phyloP scores from a whole-genome alignment of 2,329 filamentous ascomycete species.

The Apiospora hydei region DNA sequence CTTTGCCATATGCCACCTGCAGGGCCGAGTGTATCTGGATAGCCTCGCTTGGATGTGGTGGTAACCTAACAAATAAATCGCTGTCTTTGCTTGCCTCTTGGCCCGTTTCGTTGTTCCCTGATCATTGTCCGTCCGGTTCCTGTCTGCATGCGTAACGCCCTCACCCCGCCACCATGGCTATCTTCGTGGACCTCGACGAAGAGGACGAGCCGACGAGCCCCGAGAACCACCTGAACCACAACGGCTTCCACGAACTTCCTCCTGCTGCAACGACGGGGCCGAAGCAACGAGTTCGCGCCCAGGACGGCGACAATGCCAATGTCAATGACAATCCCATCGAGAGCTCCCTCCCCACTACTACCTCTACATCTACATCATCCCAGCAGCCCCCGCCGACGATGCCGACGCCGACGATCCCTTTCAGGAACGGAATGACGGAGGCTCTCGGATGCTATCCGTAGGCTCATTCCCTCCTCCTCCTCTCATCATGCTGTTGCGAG shows the following conservation, averaged over 20 bases:
- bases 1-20: neutral
- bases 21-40: neutral
- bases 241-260: constrained; percentile 9
- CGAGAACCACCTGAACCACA: constrained; percentile 16
- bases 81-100: neutral
- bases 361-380: neutral
- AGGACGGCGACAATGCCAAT: constrained; percentile 9
- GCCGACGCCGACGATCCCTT: constrained; percentile 50
- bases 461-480: constrained; percentile 47
- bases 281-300: neutral
- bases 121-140: constrained; percentile 9
- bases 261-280: neutral
- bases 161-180: constrained; percentile 37
- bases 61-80: neutral
- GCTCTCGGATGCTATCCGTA: constrained; percentile 75
- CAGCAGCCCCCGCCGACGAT: constrained; percentile 3
- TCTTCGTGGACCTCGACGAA: constrained; percentile 45
- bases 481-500: constrained; percentile 22
- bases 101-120: constrained; percentile 3
- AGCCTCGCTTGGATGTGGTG: neutral
- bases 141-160: constrained; percentile 18
- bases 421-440: constrained; percentile 66
- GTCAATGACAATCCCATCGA: neutral
- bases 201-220: constrained; percentile 39
- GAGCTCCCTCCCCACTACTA: neutral